These are phyloP conservation scores for Wallemia mellicola DNA, from an alignment of 1,284 basidiomycete species.

Conservation along the genomic window DNA sequence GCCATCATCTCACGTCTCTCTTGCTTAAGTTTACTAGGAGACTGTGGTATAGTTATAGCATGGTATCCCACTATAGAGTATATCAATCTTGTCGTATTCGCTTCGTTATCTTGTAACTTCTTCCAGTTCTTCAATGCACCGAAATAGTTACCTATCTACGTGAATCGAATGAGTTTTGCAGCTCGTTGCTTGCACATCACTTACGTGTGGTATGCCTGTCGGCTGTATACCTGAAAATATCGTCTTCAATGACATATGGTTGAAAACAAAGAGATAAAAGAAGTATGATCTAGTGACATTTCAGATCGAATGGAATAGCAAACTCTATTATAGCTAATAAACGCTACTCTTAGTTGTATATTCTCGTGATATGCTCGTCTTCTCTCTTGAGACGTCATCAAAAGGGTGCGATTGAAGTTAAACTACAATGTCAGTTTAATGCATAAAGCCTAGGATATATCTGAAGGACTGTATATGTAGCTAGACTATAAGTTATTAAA, in stretches of 20 bases:
- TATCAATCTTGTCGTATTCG: conserved; percentile 30
- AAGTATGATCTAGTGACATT: too few relatives aligned
- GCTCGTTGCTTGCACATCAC: conserved; percentile 5
- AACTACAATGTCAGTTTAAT: too few relatives aligned
- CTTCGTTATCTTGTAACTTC: conserved; percentile 32
- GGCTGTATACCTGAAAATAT: conserved; percentile 26
- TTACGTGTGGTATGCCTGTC: conserved; percentile 16
- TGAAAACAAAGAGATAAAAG: background rate
- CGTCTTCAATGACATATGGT: background rate
- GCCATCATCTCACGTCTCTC: conserved; percentile 55
- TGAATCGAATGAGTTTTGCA: conserved; percentile 4
- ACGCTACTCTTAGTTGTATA: too few relatives aligned
- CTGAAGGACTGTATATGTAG: too few relatives aligned
- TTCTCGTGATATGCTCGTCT: too few relatives aligned
- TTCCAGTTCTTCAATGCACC: conserved; percentile 76
- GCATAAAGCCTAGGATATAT: too few relatives aligned
- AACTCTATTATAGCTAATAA: too few relatives aligned
- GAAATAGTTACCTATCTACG: conserved; percentile 68
- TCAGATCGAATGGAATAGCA: too few relatives aligned
- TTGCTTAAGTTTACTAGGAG: conserved; percentile 29
- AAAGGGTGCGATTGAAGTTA: too few relatives aligned
- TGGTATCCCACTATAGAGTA: conserved; percentile 81
- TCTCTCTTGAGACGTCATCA: too few relatives aligned
- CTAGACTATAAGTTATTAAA: too few relatives aligned
- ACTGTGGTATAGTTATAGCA: conserved; percentile 65